These are phyloP conservation scores for Ogataea trehalophila DNA, from an alignment of 805 yeast species.

Conservation along the genomic window DNA sequence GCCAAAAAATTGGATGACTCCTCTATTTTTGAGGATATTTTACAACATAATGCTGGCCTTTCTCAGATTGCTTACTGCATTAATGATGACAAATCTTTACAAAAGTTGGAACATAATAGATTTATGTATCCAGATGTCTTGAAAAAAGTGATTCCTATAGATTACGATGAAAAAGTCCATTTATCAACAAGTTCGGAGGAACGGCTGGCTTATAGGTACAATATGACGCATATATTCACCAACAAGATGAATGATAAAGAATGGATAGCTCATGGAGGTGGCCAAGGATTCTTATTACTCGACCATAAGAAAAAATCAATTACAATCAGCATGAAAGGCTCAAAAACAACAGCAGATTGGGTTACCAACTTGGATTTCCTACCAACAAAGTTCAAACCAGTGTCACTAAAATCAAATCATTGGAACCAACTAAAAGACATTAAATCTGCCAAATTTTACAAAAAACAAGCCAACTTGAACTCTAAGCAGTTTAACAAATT, in stretches of 20 bases:
- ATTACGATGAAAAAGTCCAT: conserved; percentile 6
- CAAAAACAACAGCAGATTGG: conserved; percentile 16
- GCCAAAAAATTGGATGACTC: not conserved
- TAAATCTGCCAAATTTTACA: not conserved
- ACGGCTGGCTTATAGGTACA: conserved; percentile 5
- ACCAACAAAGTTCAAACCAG: conserved; percentile 6
- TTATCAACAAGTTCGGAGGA: not conserved
- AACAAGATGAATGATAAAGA: conserved; percentile 3
- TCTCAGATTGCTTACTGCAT: conserved; percentile 20
- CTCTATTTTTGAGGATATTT: not conserved
- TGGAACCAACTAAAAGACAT: conserved; percentile 8
- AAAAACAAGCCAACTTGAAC: not conserved
- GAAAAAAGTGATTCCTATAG: conserved; percentile 4
- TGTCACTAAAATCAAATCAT: not conserved
- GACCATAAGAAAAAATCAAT: conserved; percentile 12
- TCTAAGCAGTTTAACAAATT: conserved; percentile 3
- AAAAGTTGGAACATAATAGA: conserved; percentile 1
- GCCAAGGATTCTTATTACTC: conserved; percentile 16
- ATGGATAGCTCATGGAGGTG: conserved; percentile 16
- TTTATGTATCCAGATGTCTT: conserved; percentile 13
- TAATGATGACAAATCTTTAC: conserved; percentile 10
- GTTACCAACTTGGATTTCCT: conserved; percentile 14
- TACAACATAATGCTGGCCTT: conserved; percentile 1
- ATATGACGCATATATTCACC: conserved; percentile 9
- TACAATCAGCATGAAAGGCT: conserved; percentile 16